Percentiles rank a stretch among this genome's conserved stretches.
Evolutionary conservation across 1,139 yeast species (phyloP).

Genomic region (Suhomyces terraborum): DNA sequence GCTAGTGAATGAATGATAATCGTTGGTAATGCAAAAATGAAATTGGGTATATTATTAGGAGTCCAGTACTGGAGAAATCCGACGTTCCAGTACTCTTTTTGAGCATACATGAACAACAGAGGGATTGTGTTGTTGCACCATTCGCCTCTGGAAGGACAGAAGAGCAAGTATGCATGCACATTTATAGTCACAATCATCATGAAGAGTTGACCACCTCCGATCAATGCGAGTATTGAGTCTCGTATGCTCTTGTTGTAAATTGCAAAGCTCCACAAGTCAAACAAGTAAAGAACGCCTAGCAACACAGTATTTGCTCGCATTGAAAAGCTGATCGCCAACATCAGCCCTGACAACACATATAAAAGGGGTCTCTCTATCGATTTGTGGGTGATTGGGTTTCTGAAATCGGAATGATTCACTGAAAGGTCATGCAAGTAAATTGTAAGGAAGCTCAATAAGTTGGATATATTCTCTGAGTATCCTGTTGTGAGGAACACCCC

Average conservation of each 20-base stretch:
- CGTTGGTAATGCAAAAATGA: conserved; percentile 75
- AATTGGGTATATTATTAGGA: conserved; percentile 75
- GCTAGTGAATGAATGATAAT: conserved; percentile 39
- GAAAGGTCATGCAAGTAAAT: conserved; percentile 52
- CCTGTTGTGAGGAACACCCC: conserved; percentile 77
- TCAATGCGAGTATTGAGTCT: conserved; percentile 33
- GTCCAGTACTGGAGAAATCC: conserved; percentile 89
- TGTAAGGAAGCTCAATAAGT: conserved; percentile 63
- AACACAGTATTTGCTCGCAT: conserved; percentile 77
- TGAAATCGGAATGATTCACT: conserved; percentile 20
- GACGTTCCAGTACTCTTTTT: conserved; percentile 76
- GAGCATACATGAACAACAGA: conserved; percentile 74
- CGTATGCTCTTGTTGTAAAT: conserved; percentile 18
- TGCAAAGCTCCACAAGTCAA: conserved; percentile 48
- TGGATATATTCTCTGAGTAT: conserved; percentile 77
- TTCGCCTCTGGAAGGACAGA: conserved; percentile 65
- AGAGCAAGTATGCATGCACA: conserved; percentile 52
- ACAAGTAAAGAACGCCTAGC: conserved; percentile 66
- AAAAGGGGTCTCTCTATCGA: conserved; percentile 13
- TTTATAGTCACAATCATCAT: conserved; percentile 49
- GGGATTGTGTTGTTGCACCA: conserved; percentile 72
- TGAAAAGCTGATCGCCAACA: conserved; percentile 58
- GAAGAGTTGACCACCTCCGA: conserved; percentile 60
- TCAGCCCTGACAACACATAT: conserved; percentile 58
- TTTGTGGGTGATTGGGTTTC: conserved; percentile 16